Base-by-base conservation (phyloP, 805 yeast genomes). In the Yamadazyma sp. region DNA sequence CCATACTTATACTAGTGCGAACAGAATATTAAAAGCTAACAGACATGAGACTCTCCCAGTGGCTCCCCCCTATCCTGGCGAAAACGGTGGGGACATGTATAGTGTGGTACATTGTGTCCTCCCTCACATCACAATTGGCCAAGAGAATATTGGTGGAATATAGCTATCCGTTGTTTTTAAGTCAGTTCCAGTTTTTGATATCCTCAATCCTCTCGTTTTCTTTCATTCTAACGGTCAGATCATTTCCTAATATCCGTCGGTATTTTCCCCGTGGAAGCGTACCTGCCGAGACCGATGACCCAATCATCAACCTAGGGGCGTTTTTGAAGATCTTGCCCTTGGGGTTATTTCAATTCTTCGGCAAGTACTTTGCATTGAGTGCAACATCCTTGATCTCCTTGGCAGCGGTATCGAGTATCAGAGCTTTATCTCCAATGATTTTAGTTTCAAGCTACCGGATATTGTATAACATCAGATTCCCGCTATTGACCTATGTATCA, bases 331-430 rank as follows among this genome's bases (percentile, higher is more conserved):
- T 78, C 6, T 52, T 80, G 17, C 89, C 89, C 0, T 62, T 82
- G 54, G 84, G 86, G 1, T 53, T 79, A 8, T 78, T 81, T 52
- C 88, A 81, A 49, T 80, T 80, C 47, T 59, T 72, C 12, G 87
- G 87, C 2, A 81, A 80, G 54, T 70, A 70, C 49, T 77, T 78
- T 52, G 75, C 79, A 3, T 71, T 82, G 27, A 71, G 75, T 24
- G 87, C 88, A 0, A 80, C 85, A 0, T 74, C 84, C 5, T 50
- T 77, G 28, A 80, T 81, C 5, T 80, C 86, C 0, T 73, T 82
- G 10, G 81, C 87, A 0, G 78, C 88, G 0, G 84, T 81, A 1
- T 80, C 86, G 1, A 79, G 84, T 40, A 70, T 82, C n/a, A 75
- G 82, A 58, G 80, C 87, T 0, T 56, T 82, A 16, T 75, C 84